These are phyloP conservation scores for Microbotryomycetes sp. DNA, from an alignment of 1,284 basidiomycete species.

Conservation along the genomic window DNA sequence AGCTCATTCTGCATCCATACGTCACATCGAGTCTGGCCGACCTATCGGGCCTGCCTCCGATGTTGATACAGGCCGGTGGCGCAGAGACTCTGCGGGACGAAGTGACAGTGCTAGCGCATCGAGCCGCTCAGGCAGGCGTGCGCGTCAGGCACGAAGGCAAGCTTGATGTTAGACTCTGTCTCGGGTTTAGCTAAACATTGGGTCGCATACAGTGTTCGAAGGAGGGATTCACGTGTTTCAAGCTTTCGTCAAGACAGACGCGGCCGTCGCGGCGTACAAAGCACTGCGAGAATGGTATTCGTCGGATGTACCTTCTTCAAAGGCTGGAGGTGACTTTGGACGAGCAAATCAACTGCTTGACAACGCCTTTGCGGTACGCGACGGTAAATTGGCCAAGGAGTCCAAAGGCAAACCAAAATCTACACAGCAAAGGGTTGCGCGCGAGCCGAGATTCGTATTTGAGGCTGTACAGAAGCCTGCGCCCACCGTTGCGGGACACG, in stretches of 20 bases:
- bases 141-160: conserved; percentile 16
- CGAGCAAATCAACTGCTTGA: not conserved
- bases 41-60: conserved; percentile 38
- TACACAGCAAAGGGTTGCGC: not conserved
- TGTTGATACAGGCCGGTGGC: conserved; percentile 42
- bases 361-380: not conserved
- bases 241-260: conserved; percentile 1
- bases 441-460: not conserved
- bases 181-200: not conserved
- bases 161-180: conserved; percentile 55
- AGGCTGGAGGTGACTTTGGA: not conserved
- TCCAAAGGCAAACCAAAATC: not conserved
- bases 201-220: conserved; percentile 3
- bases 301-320: not conserved
- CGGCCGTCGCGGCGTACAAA: not conserved
- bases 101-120: conserved; percentile 40
- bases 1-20: conserved; percentile 14
- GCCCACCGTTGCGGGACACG: not conserved
- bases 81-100: conserved; percentile 43
- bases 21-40: conserved; percentile 21
- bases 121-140: conserved; percentile 39
- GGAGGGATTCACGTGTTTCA: conserved; percentile 14
- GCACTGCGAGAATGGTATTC: not conserved
- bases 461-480: not conserved
- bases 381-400: not conserved